These are phyloP conservation scores for Stephania cephalantha DNA, from an alignment of 164 flowering plant species.

Conservation along the genomic window DNA sequence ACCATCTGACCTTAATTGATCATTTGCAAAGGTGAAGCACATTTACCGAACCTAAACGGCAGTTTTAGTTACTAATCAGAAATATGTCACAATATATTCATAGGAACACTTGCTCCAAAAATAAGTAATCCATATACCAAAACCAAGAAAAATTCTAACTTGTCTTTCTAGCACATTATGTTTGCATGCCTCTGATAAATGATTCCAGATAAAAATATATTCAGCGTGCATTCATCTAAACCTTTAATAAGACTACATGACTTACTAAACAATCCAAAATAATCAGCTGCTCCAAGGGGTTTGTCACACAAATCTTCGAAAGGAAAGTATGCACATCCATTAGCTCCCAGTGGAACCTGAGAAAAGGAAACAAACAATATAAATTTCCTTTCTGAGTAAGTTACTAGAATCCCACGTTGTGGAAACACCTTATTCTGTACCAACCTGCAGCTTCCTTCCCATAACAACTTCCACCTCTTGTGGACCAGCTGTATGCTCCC, in stretches of 20 bases:
- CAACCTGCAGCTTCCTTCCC: constrained; percentile 85
- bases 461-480: constrained; percentile 95
- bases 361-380: neutral
- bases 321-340: constrained; percentile 88
- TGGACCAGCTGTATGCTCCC: constrained; percentile 42
- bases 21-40: neutral
- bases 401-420: neutral
- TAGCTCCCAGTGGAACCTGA: constrained; percentile 81
- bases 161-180: no score
- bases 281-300: constrained; percentile 98
- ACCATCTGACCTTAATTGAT: neutral
- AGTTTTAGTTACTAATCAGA: neutral
- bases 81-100: neutral
- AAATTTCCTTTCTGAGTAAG: neutral
- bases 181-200: no score
- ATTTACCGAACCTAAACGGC: neutral
- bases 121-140: no score
- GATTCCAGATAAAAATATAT: no score
- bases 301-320: constrained; percentile 92
- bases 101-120: neutral
- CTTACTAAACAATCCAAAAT: constrained; percentile 94
- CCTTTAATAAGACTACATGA: constrained; percentile 1
- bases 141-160: no score
- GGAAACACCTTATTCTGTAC: constrained; percentile 7
- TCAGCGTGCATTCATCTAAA: no score